Evolutionary conservation across 2,329 filamentous ascomycete genomes (phyloP).

Genomic region (Fusarium sp.): DNA sequence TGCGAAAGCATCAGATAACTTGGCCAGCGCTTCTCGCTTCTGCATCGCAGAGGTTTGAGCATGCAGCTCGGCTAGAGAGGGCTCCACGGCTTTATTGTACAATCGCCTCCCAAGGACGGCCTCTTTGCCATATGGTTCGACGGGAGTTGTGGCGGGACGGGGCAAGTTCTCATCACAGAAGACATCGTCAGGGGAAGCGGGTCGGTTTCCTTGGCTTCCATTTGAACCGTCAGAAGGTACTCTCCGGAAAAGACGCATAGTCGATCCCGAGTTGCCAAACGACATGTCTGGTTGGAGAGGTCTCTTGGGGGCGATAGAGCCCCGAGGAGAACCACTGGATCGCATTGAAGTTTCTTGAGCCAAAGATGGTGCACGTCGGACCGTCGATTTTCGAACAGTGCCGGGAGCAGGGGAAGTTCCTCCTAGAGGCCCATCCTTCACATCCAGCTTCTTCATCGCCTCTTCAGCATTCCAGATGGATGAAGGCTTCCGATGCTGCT

Average conservation of each 20-base stretch:
- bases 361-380: constrained; percentile 61
- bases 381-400: constrained; percentile 72
- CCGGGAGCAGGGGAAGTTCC: constrained; percentile 64
- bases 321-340: constrained; percentile 58
- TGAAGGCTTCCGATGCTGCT: constrained; percentile 66
- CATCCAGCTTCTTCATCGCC: constrained; percentile 69
- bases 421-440: constrained; percentile 71
- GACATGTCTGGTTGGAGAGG: constrained; percentile 91
- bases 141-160: constrained; percentile 58
- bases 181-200: constrained; percentile 56
- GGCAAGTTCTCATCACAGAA: constrained; percentile 74
- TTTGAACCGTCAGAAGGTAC: constrained; percentile 78
- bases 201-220: constrained; percentile 54
- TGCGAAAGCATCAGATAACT: constrained; percentile 87
- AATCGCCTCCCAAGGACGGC: constrained; percentile 83
- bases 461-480: constrained; percentile 71
- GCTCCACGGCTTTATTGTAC: constrained; percentile 85
- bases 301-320: constrained; percentile 70
- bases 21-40: constrained; percentile 86
- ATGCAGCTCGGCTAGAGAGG: constrained; percentile 85
- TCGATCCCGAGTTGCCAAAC: constrained; percentile 93
- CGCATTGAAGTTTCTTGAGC: constrained; percentile 51
- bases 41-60: constrained; percentile 76
- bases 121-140: constrained; percentile 79
- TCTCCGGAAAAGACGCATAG: constrained; percentile 89